phyloP scores from a whole-genome alignment of 2,329 filamentous ascomycete genomes.

The Didymellaceae sp. region DNA sequence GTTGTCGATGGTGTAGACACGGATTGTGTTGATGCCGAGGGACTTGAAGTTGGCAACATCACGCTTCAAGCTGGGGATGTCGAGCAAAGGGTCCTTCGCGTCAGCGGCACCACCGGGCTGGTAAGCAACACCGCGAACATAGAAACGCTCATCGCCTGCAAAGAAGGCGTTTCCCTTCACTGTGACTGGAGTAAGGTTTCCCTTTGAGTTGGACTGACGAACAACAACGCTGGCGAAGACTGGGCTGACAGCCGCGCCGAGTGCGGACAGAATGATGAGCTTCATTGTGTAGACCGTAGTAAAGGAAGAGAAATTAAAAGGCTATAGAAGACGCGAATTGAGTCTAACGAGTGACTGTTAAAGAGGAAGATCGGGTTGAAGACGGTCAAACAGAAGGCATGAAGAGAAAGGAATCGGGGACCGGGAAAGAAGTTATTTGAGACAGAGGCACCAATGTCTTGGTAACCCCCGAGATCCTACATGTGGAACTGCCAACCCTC shows the following conservation, averaged over 20 bases:
- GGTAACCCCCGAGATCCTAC: slow-evolving; percentile 30
- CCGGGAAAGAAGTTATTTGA: slow-evolving; percentile 41
- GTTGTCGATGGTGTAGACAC: slow-evolving; percentile 93
- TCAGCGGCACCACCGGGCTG: slow-evolving; percentile 62
- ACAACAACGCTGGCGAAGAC: slow-evolving; percentile 31
- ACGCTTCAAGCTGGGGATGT: slow-evolving; percentile 71
- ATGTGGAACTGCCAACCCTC: slow-evolving; percentile 49
- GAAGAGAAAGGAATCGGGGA: slow-evolving; percentile 25
- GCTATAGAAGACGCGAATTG: slow-evolving; percentile 28
- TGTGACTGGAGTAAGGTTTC: slow-evolving; percentile 59
- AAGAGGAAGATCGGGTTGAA: slow-evolving; percentile 30
- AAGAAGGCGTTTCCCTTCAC: slow-evolving; percentile 71
- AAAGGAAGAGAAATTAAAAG: slow-evolving; percentile 38
- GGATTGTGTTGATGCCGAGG: slow-evolving; percentile 87
- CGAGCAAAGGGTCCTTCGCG: slow-evolving; percentile 74
- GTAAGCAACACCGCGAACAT: slow-evolving; percentile 68
- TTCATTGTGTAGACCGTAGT: slow-evolving; percentile 36
- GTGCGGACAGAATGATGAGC: slow-evolving; percentile 33
- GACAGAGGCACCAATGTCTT: slow-evolving; percentile 36
- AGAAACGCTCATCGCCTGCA: slow-evolving; percentile 64
- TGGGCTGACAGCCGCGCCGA: slow-evolving; percentile 37
- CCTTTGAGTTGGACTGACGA: slow-evolving; percentile 33
- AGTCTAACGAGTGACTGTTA: slow-evolving; percentile 49
- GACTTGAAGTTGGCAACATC: slow-evolving; percentile 83
- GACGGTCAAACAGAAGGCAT: slow-evolving; percentile 39